Base-by-base conservation (phyloP, 352 stramenopile species). In the Saprolegnia parasitica region DNA sequence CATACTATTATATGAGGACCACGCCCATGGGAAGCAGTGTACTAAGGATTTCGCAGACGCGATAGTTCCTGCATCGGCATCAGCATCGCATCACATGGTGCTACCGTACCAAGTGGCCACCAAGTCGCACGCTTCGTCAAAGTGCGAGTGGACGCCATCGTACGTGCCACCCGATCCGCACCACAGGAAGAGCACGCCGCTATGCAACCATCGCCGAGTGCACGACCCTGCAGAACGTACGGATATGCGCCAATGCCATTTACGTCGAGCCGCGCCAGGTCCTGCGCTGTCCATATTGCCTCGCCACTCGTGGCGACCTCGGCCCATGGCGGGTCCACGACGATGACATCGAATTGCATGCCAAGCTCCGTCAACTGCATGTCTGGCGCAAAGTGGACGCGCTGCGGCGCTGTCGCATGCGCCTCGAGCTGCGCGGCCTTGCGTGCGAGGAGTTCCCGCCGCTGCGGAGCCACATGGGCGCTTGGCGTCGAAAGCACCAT, bases 111-210 rank as follows among this genome's bases (percentile, higher is more conserved):
- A 60, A 42, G 24, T 60, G 4, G 11, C 52, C 1, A 60, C 3
- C 24, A 60, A 40, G 20, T 15, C 35, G 13, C 13, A 26, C 11
- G 52, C 52, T 24, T 60, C 52, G 20, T 60, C 52, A 24, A 60
- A 60, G 20, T 60, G 52, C 52, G 52, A 60, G 35, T 60, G 13
- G 11, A 20, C 35, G 11, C 52, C 52, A 9, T 60, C 52, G 35
- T 60, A 60, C 13, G 52, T 60, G 35, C 52, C 52, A 26, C 52
- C 52, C 3, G 52, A 60, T 15, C 52, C 52, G n/a, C 52, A 60
- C 52, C 52, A 60, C 8, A 60, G n/a, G 4, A 60, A 60, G n/a
- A 60, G 13, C 24, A 60, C 52, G 35, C 47, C 24, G n/a, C 47
- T 55, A 55, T 2, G n/a, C 2, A 5, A 55, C n/a, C 52, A 24